phyloP scores from a whole-genome alignment of 805 yeast genomes.

The Metschnikowia gruessii region DNA sequence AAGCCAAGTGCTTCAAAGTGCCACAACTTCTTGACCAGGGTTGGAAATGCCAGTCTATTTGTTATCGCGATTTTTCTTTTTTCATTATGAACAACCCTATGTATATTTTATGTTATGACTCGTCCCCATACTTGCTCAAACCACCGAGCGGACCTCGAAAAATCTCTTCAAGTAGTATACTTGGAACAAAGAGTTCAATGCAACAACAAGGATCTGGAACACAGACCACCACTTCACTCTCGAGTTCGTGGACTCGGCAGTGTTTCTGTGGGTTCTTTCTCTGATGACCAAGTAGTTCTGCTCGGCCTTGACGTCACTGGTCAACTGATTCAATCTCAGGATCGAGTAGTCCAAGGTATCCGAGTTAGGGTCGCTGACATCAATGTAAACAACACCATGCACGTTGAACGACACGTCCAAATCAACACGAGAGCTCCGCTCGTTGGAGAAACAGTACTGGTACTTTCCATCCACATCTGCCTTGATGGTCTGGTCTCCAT shows the following conservation, averaged over 20 bases:
- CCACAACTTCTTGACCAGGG: no score
- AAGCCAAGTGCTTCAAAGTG: no score
- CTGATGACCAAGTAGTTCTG: conserved; percentile 90
- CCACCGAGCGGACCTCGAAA: conserved; percentile 90
- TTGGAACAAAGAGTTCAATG: conserved; percentile 85
- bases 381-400: conserved; percentile 87
- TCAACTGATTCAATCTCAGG: conserved; percentile 66
- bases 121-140: conserved; percentile 33
- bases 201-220: conserved; percentile 84
- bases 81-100: no score
- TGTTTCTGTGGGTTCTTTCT: conserved; percentile 96
- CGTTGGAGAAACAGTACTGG: conserved; percentile 90
- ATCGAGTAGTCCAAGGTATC: conserved; percentile 85
- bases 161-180: conserved; percentile 90
- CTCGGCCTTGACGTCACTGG: conserved; percentile 88
- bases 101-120: no score
- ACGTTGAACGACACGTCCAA: conserved; percentile 94
- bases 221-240: conserved; percentile 98
- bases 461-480: conserved; percentile 72
- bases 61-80: no score
- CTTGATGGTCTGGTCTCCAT: conserved; percentile 71
- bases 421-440: conserved; percentile 63
- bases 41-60: no score
- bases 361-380: conserved; percentile 67
- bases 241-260: conserved; percentile 95